A percentile compares a stretch with the other conserved stretches of the same genome.
Conservation (phyloP, 176 grass and related monocot genomes). For the Chloris gayana region DNA sequence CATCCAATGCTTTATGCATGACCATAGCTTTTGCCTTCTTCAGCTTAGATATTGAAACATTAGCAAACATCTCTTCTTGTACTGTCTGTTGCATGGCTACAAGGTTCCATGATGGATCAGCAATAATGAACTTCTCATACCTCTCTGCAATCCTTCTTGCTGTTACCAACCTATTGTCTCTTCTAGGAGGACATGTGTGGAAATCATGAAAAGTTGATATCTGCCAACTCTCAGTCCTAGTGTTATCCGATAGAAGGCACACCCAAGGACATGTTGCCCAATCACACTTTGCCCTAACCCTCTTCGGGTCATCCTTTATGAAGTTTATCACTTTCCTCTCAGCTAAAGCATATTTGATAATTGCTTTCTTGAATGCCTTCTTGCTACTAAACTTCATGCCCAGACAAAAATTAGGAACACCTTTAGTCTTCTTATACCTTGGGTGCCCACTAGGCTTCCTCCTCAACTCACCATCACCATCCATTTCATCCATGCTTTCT, state of each 20-base stretch:
- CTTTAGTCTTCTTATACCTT: not conserved
- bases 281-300: not conserved
- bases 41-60: not conserved
- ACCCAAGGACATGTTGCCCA: not conserved
- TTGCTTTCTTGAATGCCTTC: not conserved
- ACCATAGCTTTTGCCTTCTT: not conserved
- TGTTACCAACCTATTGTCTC: not conserved
- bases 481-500: not conserved
- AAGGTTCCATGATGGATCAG: not conserved
- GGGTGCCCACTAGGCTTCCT: not conserved
- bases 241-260: not conserved
- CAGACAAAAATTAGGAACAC: not conserved
- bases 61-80: not conserved
- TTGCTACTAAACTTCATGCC: constrained; percentile 3
- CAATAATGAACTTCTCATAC: not conserved
- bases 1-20: not conserved
- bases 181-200: not conserved
- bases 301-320: not conserved
- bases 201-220: not conserved
- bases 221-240: not conserved
- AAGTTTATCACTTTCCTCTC: not conserved
- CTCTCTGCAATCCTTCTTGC: not conserved
- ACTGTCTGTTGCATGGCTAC: not conserved
- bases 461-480: not conserved
- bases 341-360: not conserved